Evolutionary conservation across 176 grass and related monocot species (phyloP).

Genomic region (Raddia distichophylla): DNA sequence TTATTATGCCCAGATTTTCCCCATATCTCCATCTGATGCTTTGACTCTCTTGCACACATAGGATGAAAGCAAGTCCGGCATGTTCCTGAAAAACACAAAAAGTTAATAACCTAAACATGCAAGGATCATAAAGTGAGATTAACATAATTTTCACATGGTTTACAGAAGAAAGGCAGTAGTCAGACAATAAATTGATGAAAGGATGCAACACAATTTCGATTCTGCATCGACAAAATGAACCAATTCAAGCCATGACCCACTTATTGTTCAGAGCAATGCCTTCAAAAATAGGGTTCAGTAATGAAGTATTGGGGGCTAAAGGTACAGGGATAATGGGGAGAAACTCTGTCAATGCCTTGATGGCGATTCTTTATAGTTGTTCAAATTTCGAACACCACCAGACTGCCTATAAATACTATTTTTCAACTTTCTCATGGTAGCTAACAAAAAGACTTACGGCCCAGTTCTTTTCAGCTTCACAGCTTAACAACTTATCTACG

Average conservation of each 20-base stretch:
- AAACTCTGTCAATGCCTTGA: background rate
- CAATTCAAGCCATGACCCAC: background rate
- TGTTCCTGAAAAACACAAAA: conserved; percentile 64
- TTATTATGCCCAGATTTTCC: conserved; percentile 80
- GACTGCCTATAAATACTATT: background rate
- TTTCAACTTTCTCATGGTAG: background rate
- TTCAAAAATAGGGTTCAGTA: background rate
- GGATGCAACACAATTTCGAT: background rate
- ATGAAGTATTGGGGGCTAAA: background rate
- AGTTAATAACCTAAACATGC: conserved; percentile 17
- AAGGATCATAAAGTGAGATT: background rate
- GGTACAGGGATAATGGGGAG: background rate
- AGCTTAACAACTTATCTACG: no score
- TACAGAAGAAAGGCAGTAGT: conserved; percentile 18
- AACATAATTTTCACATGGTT: background rate
- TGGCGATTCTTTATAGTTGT: background rate
- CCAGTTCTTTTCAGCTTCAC: no score
- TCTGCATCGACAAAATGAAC: background rate
- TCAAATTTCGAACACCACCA: conserved; percentile 5
- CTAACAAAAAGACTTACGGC: background rate
- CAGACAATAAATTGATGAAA: background rate
- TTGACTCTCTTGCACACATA: conserved; percentile 87
- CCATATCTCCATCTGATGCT: conserved; percentile 98
- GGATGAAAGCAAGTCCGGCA: conserved; percentile 94
- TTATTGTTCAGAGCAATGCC: background rate